Base-by-base conservation (phyloP, 1,284 basidiomycete genomes). In the Fomitopsis pinicola region DNA sequence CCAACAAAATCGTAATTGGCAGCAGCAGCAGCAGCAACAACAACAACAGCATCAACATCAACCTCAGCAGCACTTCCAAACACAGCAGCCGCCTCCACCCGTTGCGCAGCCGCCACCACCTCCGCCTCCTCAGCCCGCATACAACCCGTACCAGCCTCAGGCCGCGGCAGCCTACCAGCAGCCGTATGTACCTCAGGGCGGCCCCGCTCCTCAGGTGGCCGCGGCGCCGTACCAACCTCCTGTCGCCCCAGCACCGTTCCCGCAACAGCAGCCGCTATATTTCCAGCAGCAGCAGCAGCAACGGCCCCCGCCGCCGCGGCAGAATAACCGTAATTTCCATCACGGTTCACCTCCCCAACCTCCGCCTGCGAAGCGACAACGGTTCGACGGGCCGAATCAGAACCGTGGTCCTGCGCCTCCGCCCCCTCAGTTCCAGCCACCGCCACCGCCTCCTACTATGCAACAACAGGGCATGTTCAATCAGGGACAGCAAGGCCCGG, bases 311-410 rank as follows among this genome's bases (percentile, higher is more conserved):
- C 80, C 80, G 55, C 78, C 75, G 45, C 78, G 77, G 60, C 80
- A 77, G 62, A 62, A 66, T 26, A 73, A 70, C 48, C 77, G 78
- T 35, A 78, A 76, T 55, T 67, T 82, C 10, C 88, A 86, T 66
- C 87, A 89, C 63, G 75, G 82, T 2, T 82, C 87, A 4, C 84
- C 85, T 35, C 87, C 89, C 64, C 86, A 90, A 67, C 78, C 87
- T 8, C 89, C 89, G 15, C 90, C 91, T 2, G 89, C 89, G 2
- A 95, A 96, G 74, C 81, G 93, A 57, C 92, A 88, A 64, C 83
- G 92, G 19, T 94, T 94, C 69, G 93, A 95, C 70, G 87, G 86
- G 6, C 88, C 90, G 0, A 84, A 76, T 63, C 76, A 78, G 60
- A 80, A 68, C 60, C 69, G 72, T 6, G 67, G 76, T 66, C 79